Evolutionary conservation across 352 stramenopile species (phyloP).

Genomic region (Pythium inflatum): DNA sequence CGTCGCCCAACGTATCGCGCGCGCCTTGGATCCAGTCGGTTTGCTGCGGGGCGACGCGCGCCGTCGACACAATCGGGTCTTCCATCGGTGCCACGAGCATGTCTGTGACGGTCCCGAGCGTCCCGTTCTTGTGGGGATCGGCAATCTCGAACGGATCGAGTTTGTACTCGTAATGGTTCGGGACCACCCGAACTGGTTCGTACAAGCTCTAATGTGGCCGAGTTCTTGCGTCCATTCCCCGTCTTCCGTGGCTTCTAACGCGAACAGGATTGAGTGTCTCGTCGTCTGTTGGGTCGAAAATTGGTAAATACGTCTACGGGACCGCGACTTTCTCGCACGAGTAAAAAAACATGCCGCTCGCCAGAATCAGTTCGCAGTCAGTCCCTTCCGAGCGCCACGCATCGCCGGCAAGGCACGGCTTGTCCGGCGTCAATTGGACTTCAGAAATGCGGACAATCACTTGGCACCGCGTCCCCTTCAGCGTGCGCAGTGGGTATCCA

Average conservation of each 20-base stretch:
- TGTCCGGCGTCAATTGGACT: constrained; percentile 39
- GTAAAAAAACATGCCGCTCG: constrained; percentile 41
- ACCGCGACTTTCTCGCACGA: too few relatives aligned
- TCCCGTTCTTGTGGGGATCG: too few relatives aligned
- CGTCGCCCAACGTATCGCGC: too few relatives aligned
- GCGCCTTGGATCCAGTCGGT: constrained; percentile 2
- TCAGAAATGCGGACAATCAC: constrained; percentile 39
- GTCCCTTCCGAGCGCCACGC: constrained; percentile 39
- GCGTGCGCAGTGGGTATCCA: not conserved
- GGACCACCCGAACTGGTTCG: too few relatives aligned
- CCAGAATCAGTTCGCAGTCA: constrained; percentile 36
- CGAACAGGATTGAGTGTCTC: too few relatives aligned
- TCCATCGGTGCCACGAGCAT: constrained; percentile 1
- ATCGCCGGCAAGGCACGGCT: constrained; percentile 29
- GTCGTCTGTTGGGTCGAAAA: too few relatives aligned
- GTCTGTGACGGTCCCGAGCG: not conserved
- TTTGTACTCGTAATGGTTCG: too few relatives aligned
- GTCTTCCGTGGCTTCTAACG: too few relatives aligned
- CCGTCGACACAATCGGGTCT: not conserved
- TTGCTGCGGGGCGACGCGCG: not conserved
- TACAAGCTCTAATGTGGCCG: too few relatives aligned
- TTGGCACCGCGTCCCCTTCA: constrained; percentile 29
- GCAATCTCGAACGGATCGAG: too few relatives aligned
- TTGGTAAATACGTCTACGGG: too few relatives aligned
- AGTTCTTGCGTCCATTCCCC: too few relatives aligned